Base-by-base conservation (phyloP, 106 monocot species). In the Triglochin maritima region DNA sequence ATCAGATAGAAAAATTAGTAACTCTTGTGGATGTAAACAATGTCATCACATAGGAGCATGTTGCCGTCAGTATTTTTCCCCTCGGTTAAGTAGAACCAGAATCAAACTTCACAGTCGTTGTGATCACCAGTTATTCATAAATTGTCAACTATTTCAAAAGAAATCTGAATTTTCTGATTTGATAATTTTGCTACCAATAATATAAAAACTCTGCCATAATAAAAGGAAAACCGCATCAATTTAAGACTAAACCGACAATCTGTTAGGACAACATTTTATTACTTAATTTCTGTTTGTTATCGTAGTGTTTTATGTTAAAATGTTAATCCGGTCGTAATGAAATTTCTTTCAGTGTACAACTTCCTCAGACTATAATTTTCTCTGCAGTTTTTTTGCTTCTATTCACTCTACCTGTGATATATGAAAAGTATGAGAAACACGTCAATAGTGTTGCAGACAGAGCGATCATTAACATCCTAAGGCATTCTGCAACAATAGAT, bases 331-430 rank as follows among this genome's bases (percentile, higher is more conserved):
- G 4, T 9, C 61, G 10, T 62, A 62, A 17, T 3, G 43, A n/a
- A 44, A 6, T 62, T 7, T 9, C 41, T 6, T 3, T 44, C 29
- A 7, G 12, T 62, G 42, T 2, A 10, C 10, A 62, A 62, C 13
- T 62, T 62, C 46, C 14, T 6, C 17, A 5, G 14, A 59, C 7
- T 7, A 15, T 64, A 7, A 15, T 64, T 11, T 47, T 50, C 7
- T 51, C 17, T 71, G 77, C 78, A 78, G 78, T 60, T 59, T 78
- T 78, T 60, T 65, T 72, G 71, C 6, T 72, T 13, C 46, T 72
- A 44, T 72, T 66, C 64, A 60, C 71, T 4, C 6, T 65, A 44
- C 78, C 78, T 14, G 71, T 66, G n/a, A 65, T 78, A 10, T 78
- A 78, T 53, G 78, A 78, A 60, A 78, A 66, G 49, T 58, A 78